Evolutionary conservation across 1,284 basidiomycete species (phyloP), one percentile per base, ranked within the genome.

Genomic region (Wolfiporia cocos): DNA sequence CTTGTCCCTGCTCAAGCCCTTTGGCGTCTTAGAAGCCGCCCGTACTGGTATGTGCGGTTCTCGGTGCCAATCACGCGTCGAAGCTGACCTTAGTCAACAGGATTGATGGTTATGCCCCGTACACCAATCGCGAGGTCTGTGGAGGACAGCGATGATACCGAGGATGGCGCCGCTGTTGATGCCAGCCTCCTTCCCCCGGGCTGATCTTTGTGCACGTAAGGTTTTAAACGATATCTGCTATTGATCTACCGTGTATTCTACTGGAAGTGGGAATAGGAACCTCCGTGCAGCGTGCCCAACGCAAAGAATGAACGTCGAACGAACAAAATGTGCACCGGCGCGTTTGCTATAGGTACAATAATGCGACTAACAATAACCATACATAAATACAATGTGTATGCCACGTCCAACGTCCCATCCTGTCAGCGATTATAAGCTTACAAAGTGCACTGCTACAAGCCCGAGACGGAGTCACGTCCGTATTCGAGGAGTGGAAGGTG

Each of bases 51-150:
- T 48, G 77, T 71, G 23, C 11, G 3, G 34, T 39, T 37, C 42
- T 36, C 26, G 39, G 9, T 46, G 18, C 23, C 19, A 32, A 19
- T 34, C 24, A 4, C 49, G n/a, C 23, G 11, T 10, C 41, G 32
- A 10, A 38, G 48, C 34, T 43, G 24, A 38, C 14, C 15, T 29
- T 12, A 34, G 28, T 47, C 20, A 17, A 17, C 43, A 93, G 91
- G 92, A 61, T 70, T 91, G 36, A 97, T 97, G 93, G 92, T 90
- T 19, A 94, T 97, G 83, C 93, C 93, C 7, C 80, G 94, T 49
- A 94, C 92, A 21, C 93, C 93, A 2, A 87, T 96, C 56, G 70
- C 76, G 21, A 62, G 71, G 26, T 69, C 77, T 29, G 68, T 73
- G 6, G 85, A 89, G 36, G 86, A 88, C 7, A 78, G 80, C 3